Base-by-base conservation (phyloP, 1,284 basidiomycete species). In the Ustilago xerochloae region DNA sequence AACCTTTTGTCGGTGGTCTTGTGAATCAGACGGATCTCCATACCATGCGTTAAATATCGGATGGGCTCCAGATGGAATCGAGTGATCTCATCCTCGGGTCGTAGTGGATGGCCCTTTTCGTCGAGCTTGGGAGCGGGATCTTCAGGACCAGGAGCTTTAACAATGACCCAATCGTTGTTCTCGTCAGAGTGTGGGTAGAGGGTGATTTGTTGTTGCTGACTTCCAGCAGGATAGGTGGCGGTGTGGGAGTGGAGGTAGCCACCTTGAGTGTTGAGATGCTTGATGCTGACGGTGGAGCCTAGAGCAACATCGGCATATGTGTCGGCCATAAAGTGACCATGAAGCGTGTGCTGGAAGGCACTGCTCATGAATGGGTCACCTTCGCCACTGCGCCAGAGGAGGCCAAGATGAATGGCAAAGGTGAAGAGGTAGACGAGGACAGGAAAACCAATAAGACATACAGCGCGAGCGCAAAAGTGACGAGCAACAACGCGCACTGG, bases 351-450 rank as follows among this genome's bases (percentile, higher is more conserved):
- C 85, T 97, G 95, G 87, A 99, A 99, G 80, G 94, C 93, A 13
- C 94, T 93, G 86, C 92, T 95, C 97, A 99, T 99, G 86, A 99
- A 99, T 0, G 94, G 93, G 84, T 99, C 97, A 1, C 97, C 97
- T 63, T 97, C 94, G 32, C 97, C 97, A 3, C 92, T 92, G 84
- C 90, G 91, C 81, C 90, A 89, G 32, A 99, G 87, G 70, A 99
- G 89, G 83, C 90, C 85, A 85, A 99, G 96, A 85, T 99, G 97
- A 55, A 99, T 90, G 84, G 91, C 88, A 86, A 99, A 99, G 90
- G 94, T 95, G 81, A 87, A 85, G 91, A 98, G 93, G 87, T 99
- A 99, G 85, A 99, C 94, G 33, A 91, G 41, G 32, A 91, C 83
- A 2, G 97, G 96, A 3, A 99, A 84, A 30, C 88, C 87, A 77